phyloP scores from a whole-genome alignment of 2,329 filamentous ascomycete genomes.

The Monilinia fructicola region DNA sequence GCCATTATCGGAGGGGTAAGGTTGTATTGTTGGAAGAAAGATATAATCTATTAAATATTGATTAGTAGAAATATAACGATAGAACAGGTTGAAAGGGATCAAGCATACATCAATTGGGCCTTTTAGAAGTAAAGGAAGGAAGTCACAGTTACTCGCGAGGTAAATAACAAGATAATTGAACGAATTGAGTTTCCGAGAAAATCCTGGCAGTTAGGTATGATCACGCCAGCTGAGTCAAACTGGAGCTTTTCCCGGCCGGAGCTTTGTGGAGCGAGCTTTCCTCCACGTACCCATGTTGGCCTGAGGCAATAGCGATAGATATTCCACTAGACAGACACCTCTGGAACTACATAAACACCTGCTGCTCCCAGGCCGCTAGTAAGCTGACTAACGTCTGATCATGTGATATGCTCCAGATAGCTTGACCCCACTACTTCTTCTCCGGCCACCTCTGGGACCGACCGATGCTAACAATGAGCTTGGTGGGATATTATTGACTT shows the following conservation, averaged over 20 bases:
- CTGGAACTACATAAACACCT: no score
- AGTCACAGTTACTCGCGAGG: not conserved
- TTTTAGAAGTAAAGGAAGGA: not conserved
- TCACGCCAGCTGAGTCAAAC: conserved; percentile 3
- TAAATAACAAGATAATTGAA: conserved; percentile 10
- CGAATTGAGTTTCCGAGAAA: conserved; percentile 13
- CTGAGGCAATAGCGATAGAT: not conserved
- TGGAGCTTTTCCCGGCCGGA: not conserved
- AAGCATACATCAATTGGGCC: not conserved
- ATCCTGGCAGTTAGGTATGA: conserved; percentile 8
- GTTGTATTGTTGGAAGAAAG: conserved; percentile 6
- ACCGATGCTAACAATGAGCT: not conserved
- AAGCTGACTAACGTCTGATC: no score
- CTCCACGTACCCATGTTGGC: not conserved
- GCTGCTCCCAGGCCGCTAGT: no score
- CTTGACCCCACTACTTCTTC: not conserved
- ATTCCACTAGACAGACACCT: no score
- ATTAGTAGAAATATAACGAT: not conserved
- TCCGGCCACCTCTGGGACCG: not conserved
- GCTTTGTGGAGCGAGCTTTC: conserved; percentile 13
- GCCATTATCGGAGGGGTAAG: conserved; percentile 34
- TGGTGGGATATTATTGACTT: conserved; percentile 1
- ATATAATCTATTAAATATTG: not conserved
- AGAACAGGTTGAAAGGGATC: not conserved
- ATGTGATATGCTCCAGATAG: not conserved